Percentiles rank a stretch among this genome's conserved stretches.
These are phyloP conservation scores for Pythium apleroticum DNA, from an alignment of 352 stramenopile species.

Conservation along the genomic window DNA sequence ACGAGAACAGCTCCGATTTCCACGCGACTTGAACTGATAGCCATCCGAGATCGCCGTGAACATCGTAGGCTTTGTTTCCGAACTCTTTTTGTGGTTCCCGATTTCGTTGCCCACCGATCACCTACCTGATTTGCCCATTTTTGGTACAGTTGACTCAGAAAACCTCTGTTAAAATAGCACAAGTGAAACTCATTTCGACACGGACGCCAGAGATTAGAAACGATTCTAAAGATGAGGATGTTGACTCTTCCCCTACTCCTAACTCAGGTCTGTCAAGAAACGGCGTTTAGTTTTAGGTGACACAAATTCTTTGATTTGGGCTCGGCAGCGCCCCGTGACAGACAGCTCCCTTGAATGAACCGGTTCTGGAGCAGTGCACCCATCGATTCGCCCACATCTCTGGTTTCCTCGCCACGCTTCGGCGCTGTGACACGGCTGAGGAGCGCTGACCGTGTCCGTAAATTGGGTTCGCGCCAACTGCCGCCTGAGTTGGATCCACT, in stretches of 20 bases:
- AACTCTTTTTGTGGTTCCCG: no score
- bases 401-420: not conserved
- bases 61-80: no score
- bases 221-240: no score
- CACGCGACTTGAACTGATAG: no score
- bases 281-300: not conserved
- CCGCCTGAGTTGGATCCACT: slow-evolving; percentile 5
- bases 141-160: no score
- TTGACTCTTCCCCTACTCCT: not conserved
- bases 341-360: not conserved
- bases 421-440: not conserved
- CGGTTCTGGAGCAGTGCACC: not conserved
- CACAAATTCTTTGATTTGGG: not conserved
- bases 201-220: no score
- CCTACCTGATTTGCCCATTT: no score
- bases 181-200: no score
- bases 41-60: no score
- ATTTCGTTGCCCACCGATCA: no score
- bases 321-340: not conserved
- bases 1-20: no score
- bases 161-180: no score
- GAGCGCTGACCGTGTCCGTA: not conserved
- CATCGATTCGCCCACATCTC: not conserved
- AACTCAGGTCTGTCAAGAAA: not conserved
- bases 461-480: not conserved